Percentiles rank a stretch among this genome's conserved stretches.
Conservation (phyloP, 1,284 basidiomycete genomes). For the Bjerkandera adusta region DNA sequence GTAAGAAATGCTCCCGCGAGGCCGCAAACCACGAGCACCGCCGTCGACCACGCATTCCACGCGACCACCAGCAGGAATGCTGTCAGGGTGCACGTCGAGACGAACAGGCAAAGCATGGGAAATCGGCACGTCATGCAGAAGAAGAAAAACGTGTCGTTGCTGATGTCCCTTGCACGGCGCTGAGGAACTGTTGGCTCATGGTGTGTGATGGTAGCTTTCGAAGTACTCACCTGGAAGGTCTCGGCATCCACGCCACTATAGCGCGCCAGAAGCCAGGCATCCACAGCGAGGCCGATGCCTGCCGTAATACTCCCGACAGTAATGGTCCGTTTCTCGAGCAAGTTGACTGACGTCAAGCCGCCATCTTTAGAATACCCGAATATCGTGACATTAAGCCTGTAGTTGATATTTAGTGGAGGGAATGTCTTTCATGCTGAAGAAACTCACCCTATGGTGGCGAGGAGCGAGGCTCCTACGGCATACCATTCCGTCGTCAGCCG, state of each 20-base stretch:
- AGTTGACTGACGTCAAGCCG: conserved; percentile 45
- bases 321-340: conserved; percentile 44
- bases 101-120: conserved; percentile 10
- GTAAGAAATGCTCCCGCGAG: conserved; percentile 52
- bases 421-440: not conserved
- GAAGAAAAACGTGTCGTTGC: conserved; percentile 8
- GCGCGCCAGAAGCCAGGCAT: conserved; percentile 59
- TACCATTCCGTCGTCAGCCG: conserved; percentile 34
- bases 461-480: conserved; percentile 30
- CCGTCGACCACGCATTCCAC: conserved; percentile 58
- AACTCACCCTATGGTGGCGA: conserved; percentile 26
- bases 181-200: conserved; percentile 22
- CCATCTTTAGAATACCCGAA: conserved; percentile 54
- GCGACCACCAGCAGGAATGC: conserved; percentile 58
- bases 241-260: conserved; percentile 46
- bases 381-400: conserved; percentile 38
- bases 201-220: not conserved
- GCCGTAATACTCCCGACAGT: conserved; percentile 55
- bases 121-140: conserved; percentile 39
- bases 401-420: not conserved
- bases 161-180: conserved; percentile 52
- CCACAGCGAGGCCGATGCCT: conserved; percentile 57
- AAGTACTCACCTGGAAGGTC: conserved; percentile 47
- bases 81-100: conserved; percentile 42
- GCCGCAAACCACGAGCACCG: conserved; percentile 57